Evolutionary conservation across 495 filamentous ascomycete species (phyloP), one percentile per base, ranked within the genome.

Genomic region (Penicillium pulvis): DNA sequence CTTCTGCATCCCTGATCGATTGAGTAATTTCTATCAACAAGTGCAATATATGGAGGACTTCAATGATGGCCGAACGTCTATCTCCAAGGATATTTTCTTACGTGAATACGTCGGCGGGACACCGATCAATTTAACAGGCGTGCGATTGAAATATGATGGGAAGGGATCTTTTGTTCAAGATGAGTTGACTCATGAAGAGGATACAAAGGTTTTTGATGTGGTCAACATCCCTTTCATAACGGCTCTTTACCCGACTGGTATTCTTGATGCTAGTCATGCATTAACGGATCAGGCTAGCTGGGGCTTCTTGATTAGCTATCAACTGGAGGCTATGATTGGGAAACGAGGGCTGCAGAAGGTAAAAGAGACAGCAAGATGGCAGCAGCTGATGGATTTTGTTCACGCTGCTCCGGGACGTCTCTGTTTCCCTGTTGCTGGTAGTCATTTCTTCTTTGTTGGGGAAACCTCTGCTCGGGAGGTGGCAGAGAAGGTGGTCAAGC

Each of bases 381-480:
- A 56, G 12, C 28, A 57, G 33, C 16, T 70, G 19, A 17, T 56
- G 33, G 52, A 61, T 23, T 53, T 70, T 30, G 53, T 68, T 14
- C 56, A 64, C 39, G 53, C 55, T 16, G 59, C 65, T 12, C 67
- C 67, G 1, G 26, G 39, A 12, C 50, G 60, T 35, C 49, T 70
- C 33, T 65, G 28, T 19, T 36, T 39, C 11, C 41, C 56, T 28
- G 48, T 65, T 0, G 16, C 50, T 3, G 67, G 67, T 9, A 70
- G 63, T 45, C 67, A 70, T 60, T 65, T 67, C 55, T 70, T 70
- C 30, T 70, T 70, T 26, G 44, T 70, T 16, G 65, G 67, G 8
- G 57, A 67, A 23, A 45, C 23, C 26, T 57, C 57, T 26, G 67
- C 67, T 17, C 30, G 60, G 7, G 49, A 63, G 36, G 50, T 56